A percentile compares a stretch with the other conserved stretches of the same genome.
phyloP scores from a whole-genome alignment of 1,284 basidiomycete genomes.

The Cryptococcus sp. region DNA sequence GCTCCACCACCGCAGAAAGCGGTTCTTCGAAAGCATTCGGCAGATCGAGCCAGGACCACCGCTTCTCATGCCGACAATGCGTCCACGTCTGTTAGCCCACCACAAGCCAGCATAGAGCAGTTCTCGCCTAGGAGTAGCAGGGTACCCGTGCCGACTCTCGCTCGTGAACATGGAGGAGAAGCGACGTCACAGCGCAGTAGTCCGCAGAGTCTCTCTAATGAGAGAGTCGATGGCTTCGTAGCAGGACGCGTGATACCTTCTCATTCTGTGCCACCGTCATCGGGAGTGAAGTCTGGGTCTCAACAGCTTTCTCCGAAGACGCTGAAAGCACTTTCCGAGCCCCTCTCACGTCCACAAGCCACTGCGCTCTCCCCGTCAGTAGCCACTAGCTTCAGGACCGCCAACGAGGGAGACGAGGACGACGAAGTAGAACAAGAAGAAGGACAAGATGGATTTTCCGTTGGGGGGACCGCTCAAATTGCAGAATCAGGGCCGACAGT shows the following conservation, averaged over 20 bases:
- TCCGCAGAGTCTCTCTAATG: background rate
- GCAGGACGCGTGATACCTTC: background rate
- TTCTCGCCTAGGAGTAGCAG: too few species aligned
- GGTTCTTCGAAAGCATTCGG: too few species aligned
- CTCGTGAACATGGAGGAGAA: too few species aligned
- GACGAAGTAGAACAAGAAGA: background rate
- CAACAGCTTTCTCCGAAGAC: background rate
- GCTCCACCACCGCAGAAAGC: too few species aligned
- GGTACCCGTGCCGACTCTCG: too few species aligned
- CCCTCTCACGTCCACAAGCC: background rate
- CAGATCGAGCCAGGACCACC: too few species aligned
- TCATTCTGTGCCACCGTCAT: too few species aligned
- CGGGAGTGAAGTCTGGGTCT: background rate
- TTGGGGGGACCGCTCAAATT: background rate
- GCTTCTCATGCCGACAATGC: too few species aligned
- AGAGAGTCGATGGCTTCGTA: too few species aligned
- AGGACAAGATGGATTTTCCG: background rate
- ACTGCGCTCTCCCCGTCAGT: background rate
- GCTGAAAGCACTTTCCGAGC: too few species aligned
- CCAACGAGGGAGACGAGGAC: conserved; percentile 13
- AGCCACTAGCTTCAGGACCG: conserved; percentile 24
- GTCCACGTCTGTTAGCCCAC: too few species aligned
- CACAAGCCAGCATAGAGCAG: too few species aligned
- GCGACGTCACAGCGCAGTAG: background rate
- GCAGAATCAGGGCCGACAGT: background rate